Evolutionary conservation across 1,284 basidiomycete genomes (phyloP).

Genomic region (Boletellus deceptivus): DNA sequence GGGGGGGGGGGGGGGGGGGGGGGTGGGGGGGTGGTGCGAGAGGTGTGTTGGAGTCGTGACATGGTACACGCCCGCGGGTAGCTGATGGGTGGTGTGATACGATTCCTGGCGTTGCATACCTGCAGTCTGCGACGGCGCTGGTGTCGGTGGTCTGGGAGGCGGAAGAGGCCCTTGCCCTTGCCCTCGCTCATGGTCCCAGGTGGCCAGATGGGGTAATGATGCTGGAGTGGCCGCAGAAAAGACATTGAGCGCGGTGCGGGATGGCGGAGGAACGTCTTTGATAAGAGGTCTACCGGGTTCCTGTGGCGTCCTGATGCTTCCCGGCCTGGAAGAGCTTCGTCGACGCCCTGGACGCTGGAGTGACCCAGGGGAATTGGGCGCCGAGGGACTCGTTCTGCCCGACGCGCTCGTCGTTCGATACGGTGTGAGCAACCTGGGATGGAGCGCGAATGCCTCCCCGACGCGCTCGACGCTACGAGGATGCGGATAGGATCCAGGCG

Average conservation of each 20-base stretch:
- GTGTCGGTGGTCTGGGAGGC: conserved; percentile 1
- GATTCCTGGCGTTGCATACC: conserved; percentile 21
- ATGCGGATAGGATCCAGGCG: not conserved
- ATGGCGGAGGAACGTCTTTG: conserved; percentile 20
- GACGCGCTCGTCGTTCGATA: conserved; percentile 9
- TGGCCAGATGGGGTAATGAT: conserved; percentile 16
- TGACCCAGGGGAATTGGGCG: conserved; percentile 15
- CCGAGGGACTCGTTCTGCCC: conserved; percentile 6
- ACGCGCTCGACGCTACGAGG: not conserved
- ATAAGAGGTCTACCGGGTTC: conserved; percentile 6
- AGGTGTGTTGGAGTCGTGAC: conserved; percentile 11
- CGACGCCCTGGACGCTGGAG: conserved; percentile 16
- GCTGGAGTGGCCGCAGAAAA: conserved; percentile 8
- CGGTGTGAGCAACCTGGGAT: conserved; percentile 8
- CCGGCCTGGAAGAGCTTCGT: conserved; percentile 20
- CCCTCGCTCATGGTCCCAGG: conserved; percentile 1
- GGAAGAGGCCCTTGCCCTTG: conserved; percentile 6
- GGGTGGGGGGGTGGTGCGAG: conserved; percentile 8
- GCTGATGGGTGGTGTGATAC: conserved; percentile 11
- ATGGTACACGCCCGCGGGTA: conserved; percentile 12
- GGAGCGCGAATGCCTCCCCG: conserved; percentile 6
- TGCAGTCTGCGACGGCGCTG: conserved; percentile 8
- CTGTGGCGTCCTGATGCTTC: conserved; percentile 16
- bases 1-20: too few relatives aligned
- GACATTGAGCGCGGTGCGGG: conserved; percentile 17